These are phyloP conservation scores for Aureobasidium sp. DNA, from an alignment of 2,329 filamentous ascomycete genomes.

Conservation along the genomic window DNA sequence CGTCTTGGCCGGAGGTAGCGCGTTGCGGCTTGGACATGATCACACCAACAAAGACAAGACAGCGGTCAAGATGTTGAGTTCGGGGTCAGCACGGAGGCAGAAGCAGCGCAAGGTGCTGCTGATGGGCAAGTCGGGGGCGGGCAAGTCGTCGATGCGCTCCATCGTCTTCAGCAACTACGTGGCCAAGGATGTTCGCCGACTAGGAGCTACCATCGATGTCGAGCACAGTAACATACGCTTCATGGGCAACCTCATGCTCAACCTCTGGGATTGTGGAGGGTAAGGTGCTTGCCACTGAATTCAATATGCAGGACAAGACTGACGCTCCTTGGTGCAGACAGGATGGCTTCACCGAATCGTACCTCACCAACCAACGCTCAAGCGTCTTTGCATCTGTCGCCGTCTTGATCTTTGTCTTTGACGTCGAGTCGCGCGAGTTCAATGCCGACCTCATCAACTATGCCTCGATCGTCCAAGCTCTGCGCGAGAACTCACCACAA, in stretches of 20 bases:
- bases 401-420: slow-evolving; percentile 98
- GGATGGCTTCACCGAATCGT: slow-evolving; percentile 98
- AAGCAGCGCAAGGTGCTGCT: slow-evolving; percentile 47
- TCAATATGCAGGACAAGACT: neutral
- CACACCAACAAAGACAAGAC: neutral
- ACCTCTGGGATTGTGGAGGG: slow-evolving; percentile 98
- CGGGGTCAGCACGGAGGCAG: slow-evolving; percentile 29
- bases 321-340: slow-evolving; percentile 47
- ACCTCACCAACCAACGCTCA: slow-evolving; percentile 86
- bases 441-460: slow-evolving; percentile 90
- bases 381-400: slow-evolving; percentile 97
- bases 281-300: slow-evolving; percentile 29
- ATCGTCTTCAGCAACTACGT: slow-evolving; percentile 99
- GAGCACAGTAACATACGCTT: slow-evolving; percentile 99
- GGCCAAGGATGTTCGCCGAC: slow-evolving; percentile 82
- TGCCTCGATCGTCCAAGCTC: slow-evolving; percentile 76
- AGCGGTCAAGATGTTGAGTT: neutral
- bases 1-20: neutral
- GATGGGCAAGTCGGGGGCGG: slow-evolving; percentile 89
- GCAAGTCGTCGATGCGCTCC: slow-evolving; percentile 96
- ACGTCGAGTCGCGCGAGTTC: slow-evolving; percentile 92
- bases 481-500: slow-evolving; percentile 71
- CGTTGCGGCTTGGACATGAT: neutral
- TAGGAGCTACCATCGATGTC: slow-evolving; percentile 96
- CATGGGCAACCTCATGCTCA: slow-evolving; percentile 92